phyloP scores from a whole-genome alignment of 1,284 basidiomycete species.

The Cutaneotrichosporon cutaneum region DNA sequence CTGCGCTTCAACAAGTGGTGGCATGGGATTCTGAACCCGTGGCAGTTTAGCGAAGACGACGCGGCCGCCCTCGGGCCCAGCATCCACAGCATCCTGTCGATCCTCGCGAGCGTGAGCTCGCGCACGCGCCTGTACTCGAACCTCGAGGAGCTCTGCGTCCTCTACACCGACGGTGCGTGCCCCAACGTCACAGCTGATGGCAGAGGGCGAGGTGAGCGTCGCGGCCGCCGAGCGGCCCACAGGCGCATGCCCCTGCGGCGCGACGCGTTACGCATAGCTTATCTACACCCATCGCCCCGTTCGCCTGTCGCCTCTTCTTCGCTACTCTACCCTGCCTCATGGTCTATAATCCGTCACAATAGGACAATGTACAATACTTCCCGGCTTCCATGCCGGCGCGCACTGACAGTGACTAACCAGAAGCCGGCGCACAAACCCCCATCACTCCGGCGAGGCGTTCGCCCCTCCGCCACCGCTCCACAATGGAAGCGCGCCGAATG shows the following conservation, averaged over 20 bases:
- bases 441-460: too few species aligned
- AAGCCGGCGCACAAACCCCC: too few species aligned
- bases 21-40: conserved; percentile 22
- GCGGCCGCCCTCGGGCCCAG: conserved; percentile 13
- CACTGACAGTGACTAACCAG: too few species aligned
- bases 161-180: conserved; percentile 20
- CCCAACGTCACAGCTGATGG: not conserved
- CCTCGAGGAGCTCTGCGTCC: conserved; percentile 21
- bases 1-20: conserved; percentile 15
- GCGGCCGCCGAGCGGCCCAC: conserved; percentile 9
- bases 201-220: conserved; percentile 14
- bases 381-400: too few species aligned
- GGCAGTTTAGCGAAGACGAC: conserved; percentile 17
- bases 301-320: too few species aligned
- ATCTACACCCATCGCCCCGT: not conserved
- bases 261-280: not conserved
- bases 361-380: too few species aligned
- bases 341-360: not conserved
- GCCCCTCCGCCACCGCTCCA: not conserved
- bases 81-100: conserved; percentile 16
- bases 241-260: conserved; percentile 3
- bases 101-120: conserved; percentile 17
- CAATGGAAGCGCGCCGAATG: not conserved
- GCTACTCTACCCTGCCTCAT: not conserved
- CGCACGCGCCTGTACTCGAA: conserved; percentile 15